A percentile compares a stretch with the other conserved stretches of the same genome.
Evolutionary conservation across 257 asterid species (phyloP).

Genomic region (Scutellaria baicalensis): DNA sequence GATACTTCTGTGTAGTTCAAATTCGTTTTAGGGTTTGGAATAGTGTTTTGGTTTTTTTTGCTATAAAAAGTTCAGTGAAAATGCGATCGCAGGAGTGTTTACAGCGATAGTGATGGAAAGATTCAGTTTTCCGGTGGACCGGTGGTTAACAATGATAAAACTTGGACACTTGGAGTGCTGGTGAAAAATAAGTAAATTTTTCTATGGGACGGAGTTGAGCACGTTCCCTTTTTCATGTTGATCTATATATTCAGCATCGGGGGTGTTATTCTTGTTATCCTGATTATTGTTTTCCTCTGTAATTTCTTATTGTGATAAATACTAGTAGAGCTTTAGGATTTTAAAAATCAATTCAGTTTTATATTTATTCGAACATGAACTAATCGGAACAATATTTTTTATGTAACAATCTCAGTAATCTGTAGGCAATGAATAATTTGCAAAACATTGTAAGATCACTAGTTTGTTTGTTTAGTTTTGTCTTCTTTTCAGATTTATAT

Average conservation of each 20-base stretch:
- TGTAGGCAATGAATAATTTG: background rate
- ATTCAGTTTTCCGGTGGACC: background rate
- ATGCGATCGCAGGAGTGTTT: background rate
- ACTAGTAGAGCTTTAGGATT: background rate
- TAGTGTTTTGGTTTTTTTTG: background rate
- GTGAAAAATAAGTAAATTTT: background rate
- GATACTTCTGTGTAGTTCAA: background rate
- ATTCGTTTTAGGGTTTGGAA: background rate
- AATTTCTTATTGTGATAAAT: background rate
- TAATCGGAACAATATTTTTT: background rate
- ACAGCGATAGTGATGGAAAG: background rate
- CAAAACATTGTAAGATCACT: background rate
- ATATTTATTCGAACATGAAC: background rate
- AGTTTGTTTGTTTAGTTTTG: background rate
- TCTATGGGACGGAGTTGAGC: background rate
- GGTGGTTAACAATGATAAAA: background rate
- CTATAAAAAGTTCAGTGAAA: background rate
- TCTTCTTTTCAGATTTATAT: too few relatives aligned
- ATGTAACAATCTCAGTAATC: background rate
- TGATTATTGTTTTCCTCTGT: background rate
- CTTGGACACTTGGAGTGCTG: background rate
- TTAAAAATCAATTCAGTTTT: background rate
- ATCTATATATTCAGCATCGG: background rate
- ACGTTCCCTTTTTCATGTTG: background rate
- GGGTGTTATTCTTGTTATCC: background rate